These are phyloP conservation scores for Globisporangium polare DNA, from an alignment of 352 stramenopile genomes.

Conservation along the genomic window DNA sequence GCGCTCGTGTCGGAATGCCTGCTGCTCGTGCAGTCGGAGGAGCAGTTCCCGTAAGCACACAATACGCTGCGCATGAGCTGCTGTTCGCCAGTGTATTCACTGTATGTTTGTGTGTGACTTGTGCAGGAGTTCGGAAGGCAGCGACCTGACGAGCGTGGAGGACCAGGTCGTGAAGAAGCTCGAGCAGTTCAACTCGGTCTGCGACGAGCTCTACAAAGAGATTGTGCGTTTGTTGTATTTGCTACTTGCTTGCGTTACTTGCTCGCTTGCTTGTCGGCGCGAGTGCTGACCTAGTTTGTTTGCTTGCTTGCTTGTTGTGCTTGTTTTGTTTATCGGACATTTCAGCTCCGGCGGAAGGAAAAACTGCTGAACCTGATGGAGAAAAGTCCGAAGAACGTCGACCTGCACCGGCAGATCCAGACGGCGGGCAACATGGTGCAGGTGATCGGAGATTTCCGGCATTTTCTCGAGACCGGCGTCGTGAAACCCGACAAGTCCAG, in stretches of 20 bases:
- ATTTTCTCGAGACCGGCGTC: conserved; percentile 77
- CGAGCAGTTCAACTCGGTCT: conserved; percentile 86
- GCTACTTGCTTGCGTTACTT: background rate
- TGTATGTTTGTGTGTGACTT: background rate
- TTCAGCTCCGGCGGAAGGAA: conserved; percentile 76
- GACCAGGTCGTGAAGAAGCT: conserved; percentile 85
- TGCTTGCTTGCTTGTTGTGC: conserved; percentile 8
- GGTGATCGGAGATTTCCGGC: conserved; percentile 77
- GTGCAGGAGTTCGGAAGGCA: conserved; percentile 20
- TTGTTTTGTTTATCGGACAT: conserved; percentile 4
- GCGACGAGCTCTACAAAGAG: conserved; percentile 86
- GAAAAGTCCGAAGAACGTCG: conserved; percentile 79
- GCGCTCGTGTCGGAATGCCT: conserved; percentile 74
- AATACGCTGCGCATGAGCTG: background rate
- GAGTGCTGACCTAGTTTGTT: background rate
- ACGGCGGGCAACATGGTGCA: conserved; percentile 79
- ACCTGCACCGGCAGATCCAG: conserved; percentile 84
- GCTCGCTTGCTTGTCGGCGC: conserved; percentile 1
- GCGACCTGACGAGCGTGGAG: conserved; percentile 36
- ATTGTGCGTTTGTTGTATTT: conserved; percentile 44
- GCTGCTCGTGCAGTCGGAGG: conserved; percentile 70
- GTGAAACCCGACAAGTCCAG: conserved; percentile 24
- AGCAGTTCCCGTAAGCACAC: conserved; percentile 46
- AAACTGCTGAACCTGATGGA: conserved; percentile 83
- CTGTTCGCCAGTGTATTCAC: background rate